Evolutionary conservation across 805 yeast species (phyloP).

Genomic region (Wilhelminamyces savonicus): DNA sequence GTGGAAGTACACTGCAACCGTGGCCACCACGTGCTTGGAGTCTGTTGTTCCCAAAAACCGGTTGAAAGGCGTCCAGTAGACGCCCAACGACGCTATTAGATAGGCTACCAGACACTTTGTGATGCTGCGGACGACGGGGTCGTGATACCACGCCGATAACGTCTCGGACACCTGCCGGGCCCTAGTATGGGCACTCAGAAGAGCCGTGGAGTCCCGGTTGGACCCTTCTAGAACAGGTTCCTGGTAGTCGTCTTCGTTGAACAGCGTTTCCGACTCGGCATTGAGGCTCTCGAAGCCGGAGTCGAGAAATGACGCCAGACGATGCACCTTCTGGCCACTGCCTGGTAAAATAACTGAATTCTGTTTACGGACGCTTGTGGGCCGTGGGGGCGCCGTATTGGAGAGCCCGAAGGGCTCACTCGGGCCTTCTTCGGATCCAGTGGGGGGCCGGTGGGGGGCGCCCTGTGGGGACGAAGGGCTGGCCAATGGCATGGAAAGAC

Average conservation of each 20-base stretch:
- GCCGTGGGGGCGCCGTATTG: too few relatives aligned
- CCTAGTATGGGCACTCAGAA: neutral
- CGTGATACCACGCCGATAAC: conserved; percentile 3
- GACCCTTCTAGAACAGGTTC: conserved; percentile 2
- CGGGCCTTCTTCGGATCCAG: too few relatives aligned
- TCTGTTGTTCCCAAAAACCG: conserved; percentile 56
- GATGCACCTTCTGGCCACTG: conserved; percentile 33
- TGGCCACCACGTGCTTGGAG: conserved; percentile 75
- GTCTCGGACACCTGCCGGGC: neutral
- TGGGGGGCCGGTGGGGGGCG: too few relatives aligned
- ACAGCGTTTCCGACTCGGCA: conserved; percentile 1
- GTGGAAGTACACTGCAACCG: conserved; percentile 80
- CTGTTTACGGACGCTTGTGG: conserved; percentile 10
- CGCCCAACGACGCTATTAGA: conserved; percentile 65
- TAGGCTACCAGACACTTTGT: conserved; percentile 73
- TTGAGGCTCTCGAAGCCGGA: conserved; percentile 16
- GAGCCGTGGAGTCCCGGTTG: neutral
- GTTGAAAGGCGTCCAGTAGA: conserved; percentile 49
- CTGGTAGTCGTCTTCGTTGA: conserved; percentile 1
- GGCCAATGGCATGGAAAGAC: too few relatives aligned
- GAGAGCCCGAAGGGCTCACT: too few relatives aligned
- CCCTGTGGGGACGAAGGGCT: too few relatives aligned
- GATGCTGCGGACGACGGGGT: conserved; percentile 24
- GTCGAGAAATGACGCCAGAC: conserved; percentile 23
- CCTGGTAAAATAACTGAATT: conserved; percentile 34